phyloP scores from a whole-genome alignment of 352 stramenopile species.

The Globisporangium cederbergense region DNA sequence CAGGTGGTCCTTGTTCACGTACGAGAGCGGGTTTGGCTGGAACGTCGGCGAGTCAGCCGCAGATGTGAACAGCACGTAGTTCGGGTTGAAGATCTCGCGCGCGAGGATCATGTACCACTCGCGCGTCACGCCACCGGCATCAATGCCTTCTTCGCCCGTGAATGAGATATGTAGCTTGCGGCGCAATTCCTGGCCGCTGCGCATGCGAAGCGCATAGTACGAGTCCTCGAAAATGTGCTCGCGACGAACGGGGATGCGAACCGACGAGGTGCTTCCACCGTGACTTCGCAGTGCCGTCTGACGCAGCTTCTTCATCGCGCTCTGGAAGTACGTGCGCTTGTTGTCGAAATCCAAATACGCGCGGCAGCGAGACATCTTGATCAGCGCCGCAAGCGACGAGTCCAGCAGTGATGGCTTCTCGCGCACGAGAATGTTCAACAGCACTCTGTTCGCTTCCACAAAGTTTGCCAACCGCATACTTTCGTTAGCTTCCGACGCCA shows the following conservation, averaged over 20 bases:
- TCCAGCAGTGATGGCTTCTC: conserved; percentile 96
- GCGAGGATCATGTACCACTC: conserved; percentile 99
- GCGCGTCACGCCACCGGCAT: conserved; percentile 97
- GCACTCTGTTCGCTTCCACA: conserved; percentile 93
- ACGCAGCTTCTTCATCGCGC: conserved; percentile 90
- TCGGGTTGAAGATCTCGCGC: conserved; percentile 99
- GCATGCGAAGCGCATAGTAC: conserved; percentile 96
- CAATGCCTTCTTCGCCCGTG: conserved; percentile 96
- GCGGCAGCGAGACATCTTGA: conserved; percentile 94
- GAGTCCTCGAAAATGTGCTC: conserved; percentile 99
- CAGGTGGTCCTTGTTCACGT: conserved; percentile 98
- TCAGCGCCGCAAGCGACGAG: conserved; percentile 92
- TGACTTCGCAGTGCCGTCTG: conserved; percentile 80
- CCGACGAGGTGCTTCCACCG: conserved; percentile 88
- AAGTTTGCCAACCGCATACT: conserved; percentile 88
- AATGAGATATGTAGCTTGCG: conserved; percentile 98
- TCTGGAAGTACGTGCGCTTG: conserved; percentile 98
- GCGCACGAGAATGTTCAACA: conserved; percentile 97
- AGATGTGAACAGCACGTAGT: conserved; percentile 99
- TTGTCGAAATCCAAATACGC: conserved; percentile 99
- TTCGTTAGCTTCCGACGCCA: conserved; percentile 45
- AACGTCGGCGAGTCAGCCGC: conserved; percentile 98
- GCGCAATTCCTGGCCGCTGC: conserved; percentile 95
- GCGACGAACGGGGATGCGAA: conserved; percentile 88
- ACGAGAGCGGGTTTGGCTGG: conserved; percentile 98